phyloP scores from a whole-genome alignment of 257 asterid genomes.

The Nicotiana attenuata region DNA sequence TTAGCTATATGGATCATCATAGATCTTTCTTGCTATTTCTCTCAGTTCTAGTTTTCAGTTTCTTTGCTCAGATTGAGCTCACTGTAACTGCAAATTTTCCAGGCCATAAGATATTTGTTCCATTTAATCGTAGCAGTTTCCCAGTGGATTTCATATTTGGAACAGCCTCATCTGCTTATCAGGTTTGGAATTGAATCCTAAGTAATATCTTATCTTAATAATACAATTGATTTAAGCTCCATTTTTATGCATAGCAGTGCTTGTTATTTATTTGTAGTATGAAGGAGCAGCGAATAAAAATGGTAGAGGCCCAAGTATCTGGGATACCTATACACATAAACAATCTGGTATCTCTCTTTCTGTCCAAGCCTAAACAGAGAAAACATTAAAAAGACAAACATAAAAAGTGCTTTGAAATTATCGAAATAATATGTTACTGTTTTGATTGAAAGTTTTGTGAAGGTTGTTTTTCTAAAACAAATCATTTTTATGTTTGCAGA shows the following conservation, averaged over 20 bases:
- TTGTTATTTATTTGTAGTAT: neutral
- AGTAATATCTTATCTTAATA: no score
- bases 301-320: constrained; percentile 24
- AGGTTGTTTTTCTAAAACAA: neutral
- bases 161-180: constrained; percentile 27
- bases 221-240: no score
- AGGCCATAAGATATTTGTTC: neutral
- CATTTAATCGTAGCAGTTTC: constrained; percentile 7
- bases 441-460: no score
- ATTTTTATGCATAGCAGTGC: neutral
- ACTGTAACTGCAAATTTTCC: neutral
- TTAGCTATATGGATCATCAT: neutral
- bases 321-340: constrained; percentile 20
- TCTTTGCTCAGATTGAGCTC: neutral
- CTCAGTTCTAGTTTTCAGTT: neutral
- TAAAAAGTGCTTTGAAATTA: neutral
- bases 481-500: neutral
- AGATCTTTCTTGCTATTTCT: neutral
- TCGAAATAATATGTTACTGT: neutral
- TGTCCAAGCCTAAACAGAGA: no score
- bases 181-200: neutral
- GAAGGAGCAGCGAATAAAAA: constrained; percentile 14
- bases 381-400: no score
- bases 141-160: constrained; percentile 18
- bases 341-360: constrained; percentile 10